Base-by-base conservation (phyloP, 768 basidiomycete species). In the Lactarius indigo region DNA sequence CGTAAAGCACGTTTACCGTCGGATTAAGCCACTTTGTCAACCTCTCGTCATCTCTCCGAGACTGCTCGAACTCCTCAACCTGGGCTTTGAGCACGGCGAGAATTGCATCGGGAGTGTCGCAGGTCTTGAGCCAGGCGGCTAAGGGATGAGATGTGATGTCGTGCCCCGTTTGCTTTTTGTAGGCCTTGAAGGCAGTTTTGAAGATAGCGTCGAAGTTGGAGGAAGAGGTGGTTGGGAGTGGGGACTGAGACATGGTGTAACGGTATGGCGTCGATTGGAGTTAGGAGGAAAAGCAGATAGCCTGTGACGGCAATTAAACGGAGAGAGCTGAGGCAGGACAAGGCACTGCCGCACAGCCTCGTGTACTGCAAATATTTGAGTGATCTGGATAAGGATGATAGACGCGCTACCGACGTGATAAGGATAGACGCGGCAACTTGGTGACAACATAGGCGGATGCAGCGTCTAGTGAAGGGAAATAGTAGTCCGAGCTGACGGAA, bases 1-100 rank as follows among this genome's bases (percentile, higher is more conserved):
- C 15, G 18, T 35, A 37, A 13, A 65, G 33, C 9, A 61, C 60
- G 0, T 61, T 30, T 0, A 65, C 17, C 1, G 33, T 60, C 0
- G 64, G 52, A 59, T 23, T 5, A 2, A 61, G 41, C 64, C 54
- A 61, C 4, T 30, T 65, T 30, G 64, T 54, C 18, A 64, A 26
- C 20, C 12, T 61, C 1, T 57, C 26, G n/a, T 35, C 15, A n/a
- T 23, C 33, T 9, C 26, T 57, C n/a, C 8, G 20, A 9, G 37
- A 33, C 23, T 47, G 64, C 2, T 28, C 31, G 7, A 52, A 54
- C 5, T 15, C 41, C 2, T 57, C 39, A n/a, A 56, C 18, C 20
- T 61, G 59, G 7, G 18, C 37, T 42, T 6, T 17, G 12, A 65
- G 52, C 8, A 41, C 6, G 18, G 35, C 20, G 12, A 39, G 33